Conservation (phyloP, 208 protist genomes). For the Tritrichomonas musculus region DNA sequence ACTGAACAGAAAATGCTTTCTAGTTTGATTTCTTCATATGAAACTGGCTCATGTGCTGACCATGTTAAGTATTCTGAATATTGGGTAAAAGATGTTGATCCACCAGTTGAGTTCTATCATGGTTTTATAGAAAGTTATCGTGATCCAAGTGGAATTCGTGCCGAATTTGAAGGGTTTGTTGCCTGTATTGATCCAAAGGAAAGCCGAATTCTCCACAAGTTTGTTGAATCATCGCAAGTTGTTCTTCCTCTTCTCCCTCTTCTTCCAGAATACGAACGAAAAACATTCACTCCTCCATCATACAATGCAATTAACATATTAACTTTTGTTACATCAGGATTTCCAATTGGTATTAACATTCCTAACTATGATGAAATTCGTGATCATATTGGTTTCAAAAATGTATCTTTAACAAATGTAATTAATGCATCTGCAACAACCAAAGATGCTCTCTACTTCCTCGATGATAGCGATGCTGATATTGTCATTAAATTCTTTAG, state of each 20-base stretch:
- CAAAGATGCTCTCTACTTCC: neutral
- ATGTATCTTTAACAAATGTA: slow-evolving; percentile 48
- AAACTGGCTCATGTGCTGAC: neutral
- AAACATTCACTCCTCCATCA: slow-evolving; percentile 43
- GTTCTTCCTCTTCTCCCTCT: slow-evolving; percentile 39
- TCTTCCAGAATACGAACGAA: slow-evolving; percentile 36
- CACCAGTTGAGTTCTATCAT: slow-evolving; percentile 44
- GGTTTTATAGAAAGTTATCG: slow-evolving; percentile 52
- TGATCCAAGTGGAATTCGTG: slow-evolving; percentile 45
- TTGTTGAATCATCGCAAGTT: slow-evolving; percentile 30
- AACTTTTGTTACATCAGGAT: slow-evolving; percentile 39
- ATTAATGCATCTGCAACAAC: neutral
- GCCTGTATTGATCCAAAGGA: slow-evolving; percentile 42
- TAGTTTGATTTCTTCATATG: neutral
- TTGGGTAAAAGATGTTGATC: slow-evolving; percentile 47
- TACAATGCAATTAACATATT: slow-evolving; percentile 49
- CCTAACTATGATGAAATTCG: slow-evolving; percentile 53
- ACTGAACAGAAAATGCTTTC: slow-evolving; percentile 13
- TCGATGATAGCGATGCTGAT: neutral
- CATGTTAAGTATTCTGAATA: slow-evolving; percentile 37
- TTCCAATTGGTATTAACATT: slow-evolving; percentile 53
- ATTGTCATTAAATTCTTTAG: neutral
- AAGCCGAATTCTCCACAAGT: neutral
- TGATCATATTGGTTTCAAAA: slow-evolving; percentile 46
- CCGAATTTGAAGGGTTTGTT: slow-evolving; percentile 49